A percentile compares a stretch with the other conserved stretches of the same genome.
These are phyloP conservation scores for Pinus taeda DNA, from an alignment of 75 land plant genomes.

Conservation along the genomic window DNA sequence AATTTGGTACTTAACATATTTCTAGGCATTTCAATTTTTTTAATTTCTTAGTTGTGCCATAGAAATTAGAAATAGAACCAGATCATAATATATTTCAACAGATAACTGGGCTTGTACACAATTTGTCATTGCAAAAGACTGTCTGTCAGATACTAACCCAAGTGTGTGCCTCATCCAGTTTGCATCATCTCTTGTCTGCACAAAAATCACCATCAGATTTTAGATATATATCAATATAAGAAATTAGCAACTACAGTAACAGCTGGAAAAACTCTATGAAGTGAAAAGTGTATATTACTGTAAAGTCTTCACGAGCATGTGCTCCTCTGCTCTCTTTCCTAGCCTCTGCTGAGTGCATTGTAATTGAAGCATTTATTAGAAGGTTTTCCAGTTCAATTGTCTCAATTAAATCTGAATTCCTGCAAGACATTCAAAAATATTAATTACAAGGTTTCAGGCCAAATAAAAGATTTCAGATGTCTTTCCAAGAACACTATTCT, in stretches of 20 bases:
- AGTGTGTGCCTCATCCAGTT: constrained; percentile 98
- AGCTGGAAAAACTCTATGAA: not conserved
- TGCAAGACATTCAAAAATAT: constrained; percentile 17
- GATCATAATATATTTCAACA: not conserved
- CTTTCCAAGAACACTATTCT: not conserved
- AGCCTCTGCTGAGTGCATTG: constrained; percentile 99
- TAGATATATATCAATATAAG: constrained; percentile 1
- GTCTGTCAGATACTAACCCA: constrained; percentile 58
- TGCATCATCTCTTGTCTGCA: constrained; percentile 97
- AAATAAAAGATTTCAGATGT: not conserved
- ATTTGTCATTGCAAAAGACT: not conserved
- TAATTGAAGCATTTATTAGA: constrained; percentile 92
- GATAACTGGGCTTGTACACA: not conserved
- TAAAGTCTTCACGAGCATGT: constrained; percentile 99
- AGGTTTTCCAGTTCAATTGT: constrained; percentile 97
- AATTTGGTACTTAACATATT: not conserved
- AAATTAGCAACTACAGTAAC: not conserved
- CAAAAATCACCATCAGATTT: not conserved
- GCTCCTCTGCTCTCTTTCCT: constrained; percentile 99
- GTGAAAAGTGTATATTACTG: constrained; percentile 40
- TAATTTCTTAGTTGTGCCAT: not conserved
- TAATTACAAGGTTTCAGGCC: not conserved
- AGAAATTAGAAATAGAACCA: not conserved
- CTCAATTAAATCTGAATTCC: constrained; percentile 98
- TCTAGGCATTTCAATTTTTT: not conserved